Evolutionary conservation across 2,329 filamentous ascomycete genomes (phyloP).

Genomic region (Ceratocystis destructans): DNA sequence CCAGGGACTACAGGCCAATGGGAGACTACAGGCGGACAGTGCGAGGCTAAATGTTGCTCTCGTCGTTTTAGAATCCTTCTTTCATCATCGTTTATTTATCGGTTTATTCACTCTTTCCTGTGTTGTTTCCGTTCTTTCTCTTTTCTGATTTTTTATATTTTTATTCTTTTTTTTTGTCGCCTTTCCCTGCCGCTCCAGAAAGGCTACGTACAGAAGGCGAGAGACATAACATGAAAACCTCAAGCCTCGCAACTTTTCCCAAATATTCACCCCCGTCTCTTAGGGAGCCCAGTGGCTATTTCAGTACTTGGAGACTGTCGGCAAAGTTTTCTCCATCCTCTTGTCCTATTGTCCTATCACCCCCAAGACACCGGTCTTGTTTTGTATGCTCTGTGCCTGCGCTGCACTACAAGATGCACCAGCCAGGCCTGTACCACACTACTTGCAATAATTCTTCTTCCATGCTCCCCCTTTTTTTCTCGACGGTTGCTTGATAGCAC

Average conservation of each 20-base stretch:
- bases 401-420: not conserved
- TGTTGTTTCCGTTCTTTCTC: not conserved
- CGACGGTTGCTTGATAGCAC: no score
- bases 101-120: not conserved
- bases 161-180: no score
- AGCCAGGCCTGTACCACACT: conserved; percentile 4
- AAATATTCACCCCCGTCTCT: not conserved
- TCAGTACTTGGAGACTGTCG: not conserved
- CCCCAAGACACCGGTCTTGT: not conserved
- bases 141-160: not conserved
- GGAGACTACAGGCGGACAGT: conserved; percentile 1
- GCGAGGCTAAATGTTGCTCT: not conserved
- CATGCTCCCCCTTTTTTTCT: not conserved
- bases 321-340: not conserved
- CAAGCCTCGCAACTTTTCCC: not conserved
- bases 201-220: no score
- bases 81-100: not conserved
- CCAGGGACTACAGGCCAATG: conserved; percentile 2
- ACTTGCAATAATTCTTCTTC: not conserved
- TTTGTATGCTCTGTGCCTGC: not conserved
- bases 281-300: not conserved
- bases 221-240: not conserved
- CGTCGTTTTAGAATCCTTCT: not conserved
- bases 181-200: no score
- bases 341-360: not conserved